Evolutionary conservation across 2,329 filamentous ascomycete genomes (phyloP), one percentile per base, ranked within the genome.

Genomic region (Trichothecium sympodiale): DNA sequence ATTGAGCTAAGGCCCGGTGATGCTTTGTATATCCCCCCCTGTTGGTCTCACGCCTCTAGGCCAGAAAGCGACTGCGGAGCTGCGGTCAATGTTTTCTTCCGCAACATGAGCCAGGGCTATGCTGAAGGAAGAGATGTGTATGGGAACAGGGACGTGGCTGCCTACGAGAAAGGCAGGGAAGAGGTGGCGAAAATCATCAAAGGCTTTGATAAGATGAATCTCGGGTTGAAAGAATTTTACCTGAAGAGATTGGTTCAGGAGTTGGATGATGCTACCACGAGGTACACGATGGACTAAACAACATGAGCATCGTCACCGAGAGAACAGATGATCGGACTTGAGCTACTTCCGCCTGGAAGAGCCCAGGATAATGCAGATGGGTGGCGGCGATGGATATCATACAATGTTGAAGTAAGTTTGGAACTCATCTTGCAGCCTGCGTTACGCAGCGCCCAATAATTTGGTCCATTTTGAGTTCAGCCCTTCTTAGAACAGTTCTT

Each of bases 21-120:
- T 38, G 69, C 88, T 3, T 60, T 94, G 8, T 89, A 83, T 54
- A 69, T 94, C 20, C 87, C 87, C 0, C 75, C 84, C 1, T 68
- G 91, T 46, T 94, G 88, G 87, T 67, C 84, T 10, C 88, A 94
- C 55, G 80, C 85, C 1, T 80, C 78, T 2, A 67, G 70, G 1
- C 77, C 80, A 1, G 64, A 56, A 1, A 60, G 69, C 7, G 53
- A 62, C 31, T 54, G 75, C 40, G 87, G 83, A 46, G 66, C 94
- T 7, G 84, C 84, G 1, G 78, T 94, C n/a, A 94, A 94, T 52
- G 72, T 89, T 18, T 94, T 94, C 62, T 94, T 93, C 60, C 75
- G 77, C 30, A 80, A 78, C 41, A 62, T 91, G 8, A 62, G 76
- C 3, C 61, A 54, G 3, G 76, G 72, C 2, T 91, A 91, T 53